Conservation (phyloP, 345 rosid species). For the Gossypium thurberi region DNA sequence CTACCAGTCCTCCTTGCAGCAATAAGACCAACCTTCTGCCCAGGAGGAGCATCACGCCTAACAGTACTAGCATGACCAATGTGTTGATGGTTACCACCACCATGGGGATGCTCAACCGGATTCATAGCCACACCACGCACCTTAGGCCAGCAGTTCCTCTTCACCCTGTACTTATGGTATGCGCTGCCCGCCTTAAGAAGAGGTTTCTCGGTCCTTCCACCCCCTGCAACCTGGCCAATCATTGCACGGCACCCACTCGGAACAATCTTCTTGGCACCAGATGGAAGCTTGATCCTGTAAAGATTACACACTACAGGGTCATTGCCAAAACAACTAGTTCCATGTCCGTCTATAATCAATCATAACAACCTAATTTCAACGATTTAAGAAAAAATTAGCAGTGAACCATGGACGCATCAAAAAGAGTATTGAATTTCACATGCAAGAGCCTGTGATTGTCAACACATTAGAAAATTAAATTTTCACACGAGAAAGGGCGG, state of each 20-base stretch:
- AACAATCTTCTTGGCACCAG: slow-evolving; percentile 60
- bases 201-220: slow-evolving; percentile 77
- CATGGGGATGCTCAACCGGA: slow-evolving; percentile 82
- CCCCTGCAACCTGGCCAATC: slow-evolving; percentile 73
- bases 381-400: background rate
- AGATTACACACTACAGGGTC: background rate
- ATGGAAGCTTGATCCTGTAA: slow-evolving; percentile 61
- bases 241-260: slow-evolving; percentile 72
- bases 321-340: background rate
- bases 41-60: slow-evolving; percentile 69
- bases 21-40: slow-evolving; percentile 72
- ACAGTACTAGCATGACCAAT: slow-evolving; percentile 73
- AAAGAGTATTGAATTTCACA: background rate
- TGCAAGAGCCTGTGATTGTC: background rate
- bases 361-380: background rate
- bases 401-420: background rate
- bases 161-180: slow-evolving; percentile 60
- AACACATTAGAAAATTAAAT: background rate
- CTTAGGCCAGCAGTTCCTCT: slow-evolving; percentile 83
- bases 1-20: slow-evolving; percentile 76
- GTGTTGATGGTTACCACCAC: slow-evolving; percentile 84
- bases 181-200: slow-evolving; percentile 68
- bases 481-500: background rate
- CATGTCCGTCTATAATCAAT: background rate
- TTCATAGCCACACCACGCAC: slow-evolving; percentile 87